A percentile compares a stretch with the other conserved stretches of the same genome.
phyloP scores from a whole-genome alignment of 1,284 basidiomycete genomes.

The Sparassis latifolia region DNA sequence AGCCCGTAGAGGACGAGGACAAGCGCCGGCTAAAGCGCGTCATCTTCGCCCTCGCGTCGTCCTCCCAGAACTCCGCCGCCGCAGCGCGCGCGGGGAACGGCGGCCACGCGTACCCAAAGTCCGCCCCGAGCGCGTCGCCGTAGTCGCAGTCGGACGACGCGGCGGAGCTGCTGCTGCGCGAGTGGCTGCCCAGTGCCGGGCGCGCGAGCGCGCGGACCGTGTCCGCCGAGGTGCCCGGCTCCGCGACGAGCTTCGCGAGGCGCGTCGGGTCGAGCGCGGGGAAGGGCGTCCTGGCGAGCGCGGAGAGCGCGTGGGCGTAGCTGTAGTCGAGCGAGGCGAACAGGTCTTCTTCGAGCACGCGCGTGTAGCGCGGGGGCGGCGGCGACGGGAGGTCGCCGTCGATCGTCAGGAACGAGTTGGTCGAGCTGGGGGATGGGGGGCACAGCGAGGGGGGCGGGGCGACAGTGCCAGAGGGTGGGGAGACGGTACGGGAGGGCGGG shows the following conservation, averaged over 20 bases:
- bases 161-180: constrained; percentile 10
- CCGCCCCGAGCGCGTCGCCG: constrained; percentile 8
- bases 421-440: constrained; percentile 13
- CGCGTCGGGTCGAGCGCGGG: constrained; percentile 9
- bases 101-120: constrained; percentile 19
- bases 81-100: constrained; percentile 9
- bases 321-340: constrained; percentile 20
- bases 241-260: constrained; percentile 21
- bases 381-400: constrained; percentile 4
- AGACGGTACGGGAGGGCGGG: not conserved
- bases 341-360: constrained; percentile 20
- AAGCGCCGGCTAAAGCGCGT: not conserved
- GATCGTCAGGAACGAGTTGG: constrained; percentile 6
- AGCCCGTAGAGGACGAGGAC: not conserved
- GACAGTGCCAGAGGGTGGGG: constrained; percentile 9
- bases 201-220: constrained; percentile 31
- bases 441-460: constrained; percentile 12
- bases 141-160: constrained; percentile 18
- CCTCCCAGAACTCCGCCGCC: constrained; percentile 7
- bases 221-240: constrained; percentile 39
- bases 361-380: constrained; percentile 12
- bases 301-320: constrained; percentile 20
- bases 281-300: constrained; percentile 12
- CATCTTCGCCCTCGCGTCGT: constrained; percentile 8
- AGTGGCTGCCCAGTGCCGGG: constrained; percentile 6